Percentiles rank a stretch among this genome's conserved stretches.
phyloP scores from a whole-genome alignment of 345 rosid genomes.

The Salix udensis region DNA sequence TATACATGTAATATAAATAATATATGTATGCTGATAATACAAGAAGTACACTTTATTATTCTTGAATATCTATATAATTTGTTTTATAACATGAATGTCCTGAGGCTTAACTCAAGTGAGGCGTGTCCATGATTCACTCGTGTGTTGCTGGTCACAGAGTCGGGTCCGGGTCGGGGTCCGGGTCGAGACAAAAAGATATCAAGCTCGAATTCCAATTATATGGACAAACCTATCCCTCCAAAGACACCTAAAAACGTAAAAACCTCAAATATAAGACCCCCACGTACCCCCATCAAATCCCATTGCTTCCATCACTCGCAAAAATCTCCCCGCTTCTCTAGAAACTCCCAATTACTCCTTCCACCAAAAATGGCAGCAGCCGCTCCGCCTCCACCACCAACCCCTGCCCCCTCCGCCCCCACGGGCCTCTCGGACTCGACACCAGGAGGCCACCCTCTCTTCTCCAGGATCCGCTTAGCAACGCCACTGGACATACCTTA shows the following conservation, averaged over 20 bases:
- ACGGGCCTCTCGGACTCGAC: conserved; percentile 28
- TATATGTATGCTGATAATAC: no score
- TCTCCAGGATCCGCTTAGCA: conserved; percentile 86
- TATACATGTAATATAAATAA: no score
- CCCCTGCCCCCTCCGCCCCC: conserved; percentile 52
- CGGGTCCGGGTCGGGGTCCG: no score
- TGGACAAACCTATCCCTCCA: neutral
- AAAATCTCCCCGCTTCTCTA: neutral
- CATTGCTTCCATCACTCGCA: neutral
- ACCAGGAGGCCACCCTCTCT: conserved; percentile 50
- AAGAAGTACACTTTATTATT: no score
- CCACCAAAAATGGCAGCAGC: conserved; percentile 64
- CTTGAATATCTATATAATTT: no score
- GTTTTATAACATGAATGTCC: no score
- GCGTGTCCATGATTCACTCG: no score
- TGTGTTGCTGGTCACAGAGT: no score
- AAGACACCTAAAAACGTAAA: neutral
- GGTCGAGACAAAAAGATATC: no score
- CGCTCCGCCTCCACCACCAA: conserved; percentile 86
- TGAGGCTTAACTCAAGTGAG: no score
- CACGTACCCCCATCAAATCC: neutral
- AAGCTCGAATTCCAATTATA: neutral
- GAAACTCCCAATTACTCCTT: neutral
- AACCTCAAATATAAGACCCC: neutral
- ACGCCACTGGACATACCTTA: conserved; percentile 65